These are phyloP conservation scores for Pseudogymnoascus verrucosus DNA, from an alignment of 2,329 filamentous ascomycete genomes.

Conservation along the genomic window DNA sequence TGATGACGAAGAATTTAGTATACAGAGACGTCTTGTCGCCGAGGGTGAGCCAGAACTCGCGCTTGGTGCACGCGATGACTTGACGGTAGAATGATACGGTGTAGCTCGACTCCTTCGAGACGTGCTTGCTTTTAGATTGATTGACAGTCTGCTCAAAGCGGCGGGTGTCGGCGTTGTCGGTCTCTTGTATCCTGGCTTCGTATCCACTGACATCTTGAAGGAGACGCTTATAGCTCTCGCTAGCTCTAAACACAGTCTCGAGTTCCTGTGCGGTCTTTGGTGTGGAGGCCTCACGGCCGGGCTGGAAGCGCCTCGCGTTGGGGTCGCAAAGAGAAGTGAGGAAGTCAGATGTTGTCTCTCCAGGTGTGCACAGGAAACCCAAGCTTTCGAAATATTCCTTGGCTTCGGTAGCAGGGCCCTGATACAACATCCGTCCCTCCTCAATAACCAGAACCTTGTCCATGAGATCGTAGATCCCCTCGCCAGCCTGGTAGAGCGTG, in stretches of 20 bases:
- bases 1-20: constrained; percentile 41
- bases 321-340: constrained; percentile 59
- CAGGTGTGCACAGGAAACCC: constrained; percentile 54
- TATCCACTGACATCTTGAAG: constrained; percentile 54
- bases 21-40: constrained; percentile 49
- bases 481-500: constrained; percentile 62
- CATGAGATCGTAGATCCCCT: constrained; percentile 61
- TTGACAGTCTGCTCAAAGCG: constrained; percentile 59
- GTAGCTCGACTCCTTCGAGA: constrained; percentile 50
- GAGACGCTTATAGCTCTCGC: constrained; percentile 51
- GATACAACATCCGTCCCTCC: constrained; percentile 57
- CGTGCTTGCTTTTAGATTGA: constrained; percentile 56
- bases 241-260: constrained; percentile 63
- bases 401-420: constrained; percentile 51
- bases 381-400: constrained; percentile 55
- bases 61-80: constrained; percentile 45
- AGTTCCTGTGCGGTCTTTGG: constrained; percentile 40
- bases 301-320: constrained; percentile 55
- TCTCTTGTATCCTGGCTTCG: constrained; percentile 48
- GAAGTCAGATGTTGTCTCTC: constrained; percentile 58
- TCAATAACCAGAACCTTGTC: constrained; percentile 64
- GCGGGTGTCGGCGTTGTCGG: constrained; percentile 51
- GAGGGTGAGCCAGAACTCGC: constrained; percentile 59
- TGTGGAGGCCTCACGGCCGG: constrained; percentile 33
- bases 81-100: constrained; percentile 45